Conservation (phyloP, 2,329 filamentous ascomycete species). For the Macrophomina tecta region DNA sequence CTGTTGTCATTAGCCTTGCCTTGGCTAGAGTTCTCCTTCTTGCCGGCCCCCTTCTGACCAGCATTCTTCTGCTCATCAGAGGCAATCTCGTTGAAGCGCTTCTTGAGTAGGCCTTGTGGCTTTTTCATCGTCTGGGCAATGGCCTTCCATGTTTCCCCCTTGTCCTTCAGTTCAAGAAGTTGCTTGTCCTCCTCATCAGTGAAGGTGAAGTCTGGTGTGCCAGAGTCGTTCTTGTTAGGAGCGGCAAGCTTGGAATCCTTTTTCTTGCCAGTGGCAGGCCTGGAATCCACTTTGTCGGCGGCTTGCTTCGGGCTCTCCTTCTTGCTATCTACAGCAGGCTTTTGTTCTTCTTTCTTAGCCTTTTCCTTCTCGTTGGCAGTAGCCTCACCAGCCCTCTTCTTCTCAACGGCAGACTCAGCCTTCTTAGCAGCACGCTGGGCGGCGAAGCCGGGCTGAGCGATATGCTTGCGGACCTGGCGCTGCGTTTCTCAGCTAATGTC, state of each 20-base stretch:
- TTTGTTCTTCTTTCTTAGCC: background rate
- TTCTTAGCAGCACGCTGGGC: conserved; percentile 17
- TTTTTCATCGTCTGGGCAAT: conserved; percentile 42
- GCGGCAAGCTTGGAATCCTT: conserved; percentile 1
- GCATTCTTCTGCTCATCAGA: conserved; percentile 30
- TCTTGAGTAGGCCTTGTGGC: conserved; percentile 30
- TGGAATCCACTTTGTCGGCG: background rate
- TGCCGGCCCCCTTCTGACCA: conserved; percentile 29
- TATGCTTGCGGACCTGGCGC: background rate
- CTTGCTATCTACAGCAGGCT: background rate
- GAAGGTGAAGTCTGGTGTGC: conserved; percentile 33
- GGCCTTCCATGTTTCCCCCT: conserved; percentile 38
- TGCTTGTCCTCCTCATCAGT: conserved; percentile 50
- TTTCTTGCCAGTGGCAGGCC: conserved; percentile 6
- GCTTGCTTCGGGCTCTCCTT: background rate
- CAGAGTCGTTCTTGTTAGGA: conserved; percentile 6
- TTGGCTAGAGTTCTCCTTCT: conserved; percentile 23
- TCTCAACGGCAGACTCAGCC: conserved; percentile 23
- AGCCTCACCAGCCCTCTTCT: background rate
- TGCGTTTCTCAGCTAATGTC: background rate
- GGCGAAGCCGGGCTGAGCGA: background rate
- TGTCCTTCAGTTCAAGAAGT: conserved; percentile 45
- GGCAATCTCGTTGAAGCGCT: conserved; percentile 46
- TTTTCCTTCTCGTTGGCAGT: background rate
- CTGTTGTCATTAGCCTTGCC: conserved; percentile 28